A percentile compares a stretch with the other conserved stretches of the same genome.
Conservation (phyloP, 2,329 filamentous ascomycete genomes). For the Fusarium torreyae region DNA sequence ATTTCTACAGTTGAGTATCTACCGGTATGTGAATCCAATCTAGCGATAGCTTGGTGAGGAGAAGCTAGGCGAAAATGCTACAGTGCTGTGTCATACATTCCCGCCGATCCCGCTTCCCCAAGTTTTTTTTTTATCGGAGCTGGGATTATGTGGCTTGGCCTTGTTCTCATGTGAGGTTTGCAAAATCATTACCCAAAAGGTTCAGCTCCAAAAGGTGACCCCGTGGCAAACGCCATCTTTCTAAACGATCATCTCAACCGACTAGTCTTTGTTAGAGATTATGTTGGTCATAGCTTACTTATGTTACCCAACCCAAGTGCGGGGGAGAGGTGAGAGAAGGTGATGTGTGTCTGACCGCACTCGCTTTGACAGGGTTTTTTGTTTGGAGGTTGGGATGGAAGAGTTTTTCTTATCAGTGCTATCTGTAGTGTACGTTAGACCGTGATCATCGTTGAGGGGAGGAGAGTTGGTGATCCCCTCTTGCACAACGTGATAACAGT, state of each 20-base stretch:
- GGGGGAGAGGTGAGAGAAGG: background rate
- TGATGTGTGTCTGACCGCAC: too few species aligned
- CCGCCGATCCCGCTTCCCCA: slow-evolving; percentile 23
- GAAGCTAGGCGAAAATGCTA: background rate
- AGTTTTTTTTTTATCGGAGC: background rate
- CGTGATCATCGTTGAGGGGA: background rate
- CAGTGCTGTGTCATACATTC: background rate
- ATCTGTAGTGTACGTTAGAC: too few species aligned
- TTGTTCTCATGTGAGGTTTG: slow-evolving; percentile 26
- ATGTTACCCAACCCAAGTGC: slow-evolving; percentile 1
- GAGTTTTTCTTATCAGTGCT: slow-evolving; percentile 5
- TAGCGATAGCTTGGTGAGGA: background rate
- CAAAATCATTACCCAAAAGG: slow-evolving; percentile 24
- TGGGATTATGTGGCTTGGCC: slow-evolving; percentile 1
- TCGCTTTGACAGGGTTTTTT: slow-evolving; percentile 9
- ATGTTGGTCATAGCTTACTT: slow-evolving; percentile 4
- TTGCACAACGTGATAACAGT: background rate
- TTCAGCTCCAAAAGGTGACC: background rate
- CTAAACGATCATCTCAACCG: background rate
- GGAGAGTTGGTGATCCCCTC: background rate
- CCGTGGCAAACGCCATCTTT: slow-evolving; percentile 20
- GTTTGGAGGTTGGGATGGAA: background rate
- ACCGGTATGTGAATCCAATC: too few species aligned
- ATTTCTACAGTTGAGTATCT: too few species aligned
- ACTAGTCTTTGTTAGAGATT: background rate